Evolutionary conservation across 257 asterid species (phyloP).

Genomic region (Coffea eugenioides): DNA sequence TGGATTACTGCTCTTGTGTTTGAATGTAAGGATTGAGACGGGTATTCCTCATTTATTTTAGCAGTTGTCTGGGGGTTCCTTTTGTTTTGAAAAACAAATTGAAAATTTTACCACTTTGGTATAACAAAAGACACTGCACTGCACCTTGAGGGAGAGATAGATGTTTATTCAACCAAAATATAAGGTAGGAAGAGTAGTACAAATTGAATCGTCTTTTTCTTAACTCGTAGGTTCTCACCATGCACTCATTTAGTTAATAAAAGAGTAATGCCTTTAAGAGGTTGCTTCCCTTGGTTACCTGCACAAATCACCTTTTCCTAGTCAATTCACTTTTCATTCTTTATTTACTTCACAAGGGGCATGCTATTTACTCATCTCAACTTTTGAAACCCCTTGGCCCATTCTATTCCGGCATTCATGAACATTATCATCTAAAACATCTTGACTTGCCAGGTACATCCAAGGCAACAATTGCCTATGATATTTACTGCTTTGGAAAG

Average conservation of each 20-base stretch:
- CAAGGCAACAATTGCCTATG: slow-evolving; percentile 6
- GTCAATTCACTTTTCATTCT: neutral
- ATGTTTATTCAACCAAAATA: neutral
- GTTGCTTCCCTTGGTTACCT: neutral
- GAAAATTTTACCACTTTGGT: neutral
- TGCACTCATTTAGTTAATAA: neutral
- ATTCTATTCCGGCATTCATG: neutral
- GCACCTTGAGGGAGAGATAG: neutral
- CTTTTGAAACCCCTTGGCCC: no score
- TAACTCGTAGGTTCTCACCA: neutral
- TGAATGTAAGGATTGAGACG: neutral
- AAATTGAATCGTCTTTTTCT: neutral
- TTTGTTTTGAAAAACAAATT: neutral
- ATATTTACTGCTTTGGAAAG: slow-evolving; percentile 18
- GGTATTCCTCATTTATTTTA: neutral
- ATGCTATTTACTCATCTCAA: no score
- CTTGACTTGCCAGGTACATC: slow-evolving; percentile 8
- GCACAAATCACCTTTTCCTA: neutral
- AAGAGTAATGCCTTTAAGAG: neutral
- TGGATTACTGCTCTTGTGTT: no score
- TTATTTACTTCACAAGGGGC: neutral
- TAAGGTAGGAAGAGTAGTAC: neutral
- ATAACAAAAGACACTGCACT: neutral
- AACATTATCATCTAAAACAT: neutral
- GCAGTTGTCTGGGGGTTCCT: neutral